Base-by-base conservation (phyloP, 1,284 basidiomycete genomes). In the Xerocomus minutiporus region DNA sequence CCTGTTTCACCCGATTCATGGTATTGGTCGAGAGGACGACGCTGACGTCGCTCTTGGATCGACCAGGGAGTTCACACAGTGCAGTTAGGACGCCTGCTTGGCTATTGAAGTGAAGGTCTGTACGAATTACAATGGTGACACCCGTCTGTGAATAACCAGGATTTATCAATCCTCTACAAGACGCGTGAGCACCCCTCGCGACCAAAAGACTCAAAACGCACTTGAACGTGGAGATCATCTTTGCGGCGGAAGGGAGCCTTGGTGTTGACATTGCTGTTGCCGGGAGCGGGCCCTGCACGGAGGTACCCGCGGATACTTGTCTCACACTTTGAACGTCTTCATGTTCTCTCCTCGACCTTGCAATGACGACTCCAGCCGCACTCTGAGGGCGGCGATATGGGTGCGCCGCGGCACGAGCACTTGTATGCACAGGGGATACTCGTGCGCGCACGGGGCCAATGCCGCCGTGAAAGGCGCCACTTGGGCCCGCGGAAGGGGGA, bases 11-110 rank as follows among this genome's bases (percentile, higher is more conserved):
- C 51, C 78, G 73, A 58, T 79, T 85, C 70, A 76, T 75, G 38
- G 73, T 63, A 59, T 80, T 81, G 53, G 76, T 78, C 40, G 75
- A 75, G 54, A 86, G 74, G 44, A 71, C 73, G 64, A 86, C 69
- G 53, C 65, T 73, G 38, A 87, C 58, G 60, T 84, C 79, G 49
- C 66, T 59, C 55, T 73, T 76, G 64, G 75, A 77, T 59, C 84
- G 70, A 28, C 84, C 85, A 8, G 84, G 85, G 26, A 85, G 69
- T 67, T 86, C 83, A 65, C 85, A 75, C 67, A 80, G 73, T 45
- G 78, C 81, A 52, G 75, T 76, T 59, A 86, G 64, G 46, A 73
- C 58, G 59, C 73, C 73, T 41, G 72, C 74, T 23, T 72, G 66
- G 34, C 63, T 60, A 64, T 81, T 73, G 64, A 76, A 81, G 61